A percentile compares a stretch with the other conserved stretches of the same genome.
Conservation (phyloP, 1,284 basidiomycete genomes). For the Ustilago cynodontis region DNA sequence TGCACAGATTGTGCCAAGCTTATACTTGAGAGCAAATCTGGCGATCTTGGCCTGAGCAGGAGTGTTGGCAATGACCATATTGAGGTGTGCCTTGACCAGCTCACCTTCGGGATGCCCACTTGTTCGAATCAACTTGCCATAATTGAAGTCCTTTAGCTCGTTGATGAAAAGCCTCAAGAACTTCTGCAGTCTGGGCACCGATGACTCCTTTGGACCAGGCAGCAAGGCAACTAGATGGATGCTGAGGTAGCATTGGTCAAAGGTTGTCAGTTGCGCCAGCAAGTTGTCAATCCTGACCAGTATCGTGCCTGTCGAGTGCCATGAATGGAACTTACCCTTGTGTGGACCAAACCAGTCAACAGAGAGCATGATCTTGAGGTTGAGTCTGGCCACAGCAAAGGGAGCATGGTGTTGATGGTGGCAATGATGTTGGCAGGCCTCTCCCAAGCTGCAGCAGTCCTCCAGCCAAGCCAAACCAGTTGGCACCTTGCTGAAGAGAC, state of each 20-base stretch:
- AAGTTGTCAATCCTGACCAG: conserved; percentile 15
- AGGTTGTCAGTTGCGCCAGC: neutral
- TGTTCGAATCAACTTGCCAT: neutral
- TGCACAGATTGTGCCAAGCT: neutral
- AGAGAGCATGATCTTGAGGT: conserved; percentile 18
- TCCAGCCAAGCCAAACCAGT: no score
- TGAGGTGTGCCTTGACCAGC: conserved; percentile 1
- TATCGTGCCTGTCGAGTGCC: conserved; percentile 8
- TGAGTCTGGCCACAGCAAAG: neutral
- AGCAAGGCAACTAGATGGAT: conserved; percentile 5
- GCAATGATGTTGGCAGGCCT: no score
- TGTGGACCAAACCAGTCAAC: conserved; percentile 14
- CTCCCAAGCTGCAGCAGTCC: no score
- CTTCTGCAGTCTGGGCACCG: neutral
- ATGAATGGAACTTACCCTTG: neutral
- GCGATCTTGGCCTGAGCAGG: conserved; percentile 9
- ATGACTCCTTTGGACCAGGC: conserved; percentile 9
- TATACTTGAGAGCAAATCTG: neutral
- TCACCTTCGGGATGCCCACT: neutral
- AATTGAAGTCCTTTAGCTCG: conserved; percentile 4
- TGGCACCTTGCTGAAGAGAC: no score
- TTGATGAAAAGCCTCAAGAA: conserved; percentile 7
- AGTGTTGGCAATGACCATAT: conserved; percentile 6
- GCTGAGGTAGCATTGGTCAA: neutral
- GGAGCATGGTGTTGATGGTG: neutral